phyloP scores from a whole-genome alignment of 2,329 filamentous ascomycete genomes.

The Hymenoscyphus albidus region DNA sequence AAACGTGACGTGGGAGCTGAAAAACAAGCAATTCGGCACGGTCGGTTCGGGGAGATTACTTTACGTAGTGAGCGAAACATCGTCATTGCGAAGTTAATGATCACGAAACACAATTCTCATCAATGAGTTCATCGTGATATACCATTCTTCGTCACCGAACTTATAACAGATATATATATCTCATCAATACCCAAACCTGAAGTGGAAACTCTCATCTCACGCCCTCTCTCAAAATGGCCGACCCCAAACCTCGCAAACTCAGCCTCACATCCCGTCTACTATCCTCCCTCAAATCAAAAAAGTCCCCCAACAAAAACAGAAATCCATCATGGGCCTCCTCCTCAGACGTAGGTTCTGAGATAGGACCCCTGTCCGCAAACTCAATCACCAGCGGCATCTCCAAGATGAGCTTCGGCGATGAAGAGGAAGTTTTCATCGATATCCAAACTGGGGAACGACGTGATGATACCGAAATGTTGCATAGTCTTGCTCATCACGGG shows the following conservation, averaged over 20 bases:
- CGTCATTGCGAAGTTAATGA: not conserved
- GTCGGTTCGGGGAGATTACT: not conserved
- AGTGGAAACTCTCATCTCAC: not conserved
- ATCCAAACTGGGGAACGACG: slow-evolving; percentile 33
- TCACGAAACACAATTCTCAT: not conserved
- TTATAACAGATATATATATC: not conserved
- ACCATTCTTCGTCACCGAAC: too few species aligned
- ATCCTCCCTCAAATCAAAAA: not conserved
- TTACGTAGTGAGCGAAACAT: not conserved
- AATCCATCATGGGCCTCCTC: not conserved
- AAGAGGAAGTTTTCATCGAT: slow-evolving; percentile 14
- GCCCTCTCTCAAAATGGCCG: not conserved
- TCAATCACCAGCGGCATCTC: not conserved
- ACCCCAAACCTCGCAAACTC: not conserved
- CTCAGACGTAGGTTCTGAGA: not conserved
- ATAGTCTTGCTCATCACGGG: slow-evolving; percentile 31
- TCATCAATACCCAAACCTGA: not conserved
- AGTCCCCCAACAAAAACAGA: not conserved
- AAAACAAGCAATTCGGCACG: not conserved
- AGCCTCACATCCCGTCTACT: not conserved
- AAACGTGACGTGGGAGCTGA: not conserved
- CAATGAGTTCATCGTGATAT: not conserved
- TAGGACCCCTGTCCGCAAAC: not conserved
- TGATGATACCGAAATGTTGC: slow-evolving; percentile 34
- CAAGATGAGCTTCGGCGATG: not conserved